phyloP scores from a whole-genome alignment of 2,329 filamentous ascomycete genomes.

The Neofusicoccum laricinum region DNA sequence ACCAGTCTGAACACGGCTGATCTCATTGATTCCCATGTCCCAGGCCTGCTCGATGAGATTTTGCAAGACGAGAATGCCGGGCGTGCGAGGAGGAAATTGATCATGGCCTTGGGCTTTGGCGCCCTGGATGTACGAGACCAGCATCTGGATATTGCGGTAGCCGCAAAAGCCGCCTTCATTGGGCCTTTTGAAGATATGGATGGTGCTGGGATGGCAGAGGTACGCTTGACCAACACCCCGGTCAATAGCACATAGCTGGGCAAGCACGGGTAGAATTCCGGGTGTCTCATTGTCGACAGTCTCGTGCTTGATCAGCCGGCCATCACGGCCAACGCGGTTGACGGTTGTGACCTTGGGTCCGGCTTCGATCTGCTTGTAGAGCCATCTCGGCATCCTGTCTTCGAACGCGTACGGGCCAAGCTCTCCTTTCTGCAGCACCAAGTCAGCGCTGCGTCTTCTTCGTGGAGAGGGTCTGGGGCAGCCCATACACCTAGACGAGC shows the following conservation, averaged over 20 bases:
- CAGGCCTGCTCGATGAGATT: conserved; percentile 84
- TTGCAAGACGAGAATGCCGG: conserved; percentile 78
- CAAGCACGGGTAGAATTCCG: conserved; percentile 44
- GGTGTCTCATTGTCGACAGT: conserved; percentile 45
- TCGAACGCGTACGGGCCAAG: conserved; percentile 49
- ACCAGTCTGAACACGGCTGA: conserved; percentile 76
- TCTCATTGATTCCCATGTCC: conserved; percentile 76
- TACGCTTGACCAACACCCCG: conserved; percentile 66
- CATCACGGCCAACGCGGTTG: conserved; percentile 43
- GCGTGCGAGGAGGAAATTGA: conserved; percentile 60
- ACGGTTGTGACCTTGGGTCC: conserved; percentile 38
- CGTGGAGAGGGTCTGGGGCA: too few relatives aligned
- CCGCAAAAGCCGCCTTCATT: conserved; percentile 92
- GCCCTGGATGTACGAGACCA: conserved; percentile 73
- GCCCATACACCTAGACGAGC: conserved; percentile 35
- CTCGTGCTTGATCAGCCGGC: conserved; percentile 40
- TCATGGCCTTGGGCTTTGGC: conserved; percentile 56
- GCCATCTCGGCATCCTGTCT: conserved; percentile 43
- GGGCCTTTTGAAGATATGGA: conserved; percentile 75
- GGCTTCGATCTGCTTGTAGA: conserved; percentile 40
- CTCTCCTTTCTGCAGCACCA: conserved; percentile 35
- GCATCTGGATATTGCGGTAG: conserved; percentile 92
- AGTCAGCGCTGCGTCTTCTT: background rate
- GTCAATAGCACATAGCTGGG: conserved; percentile 57
- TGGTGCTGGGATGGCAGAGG: conserved; percentile 71